phyloP scores from a whole-genome alignment of 495 filamentous ascomycete genomes.

The Penicillium nucicola region DNA sequence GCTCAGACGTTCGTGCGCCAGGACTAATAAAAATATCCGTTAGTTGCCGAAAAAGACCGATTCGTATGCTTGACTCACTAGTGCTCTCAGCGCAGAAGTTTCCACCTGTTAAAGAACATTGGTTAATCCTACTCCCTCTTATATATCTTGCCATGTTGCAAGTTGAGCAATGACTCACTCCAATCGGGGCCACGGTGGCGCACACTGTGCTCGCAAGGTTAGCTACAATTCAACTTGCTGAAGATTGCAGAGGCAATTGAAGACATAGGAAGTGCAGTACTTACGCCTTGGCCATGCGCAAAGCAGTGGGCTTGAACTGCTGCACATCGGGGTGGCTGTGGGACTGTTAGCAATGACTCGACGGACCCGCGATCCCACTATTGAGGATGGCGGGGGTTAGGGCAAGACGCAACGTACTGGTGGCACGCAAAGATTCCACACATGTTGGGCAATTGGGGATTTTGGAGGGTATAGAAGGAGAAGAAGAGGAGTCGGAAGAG shows the following conservation, averaged over 20 bases:
- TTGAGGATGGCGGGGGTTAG: constrained; percentile 8
- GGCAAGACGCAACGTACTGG: constrained; percentile 54
- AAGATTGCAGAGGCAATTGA: constrained; percentile 6
- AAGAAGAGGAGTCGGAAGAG: not conserved
- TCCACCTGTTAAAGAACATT: constrained; percentile 59
- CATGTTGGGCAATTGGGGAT: constrained; percentile 41
- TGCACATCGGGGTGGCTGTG: constrained; percentile 88
- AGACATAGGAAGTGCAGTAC: constrained; percentile 25
- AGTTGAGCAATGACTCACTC: constrained; percentile 65
- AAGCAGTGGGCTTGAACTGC: constrained; percentile 93
- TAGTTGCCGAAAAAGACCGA: constrained; percentile 7
- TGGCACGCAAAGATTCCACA: constrained; percentile 95
- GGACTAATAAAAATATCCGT: constrained; percentile 61
- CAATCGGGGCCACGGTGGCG: constrained; percentile 98
- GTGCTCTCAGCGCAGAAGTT: constrained; percentile 86
- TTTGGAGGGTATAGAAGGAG: constrained; percentile 4
- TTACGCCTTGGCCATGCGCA: constrained; percentile 95
- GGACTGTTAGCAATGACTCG: constrained; percentile 22
- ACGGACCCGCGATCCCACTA: not conserved
- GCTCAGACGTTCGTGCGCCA: constrained; percentile 93
- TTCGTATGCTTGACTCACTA: constrained; percentile 54
- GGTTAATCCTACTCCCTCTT: constrained; percentile 10
- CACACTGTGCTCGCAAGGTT: constrained; percentile 53
- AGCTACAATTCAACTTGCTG: constrained; percentile 36
- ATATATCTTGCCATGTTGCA: constrained; percentile 1